Evolutionary conservation across 192 early-diverging fungal genomes (phyloP).

Genomic region (Coemansia sp.): DNA sequence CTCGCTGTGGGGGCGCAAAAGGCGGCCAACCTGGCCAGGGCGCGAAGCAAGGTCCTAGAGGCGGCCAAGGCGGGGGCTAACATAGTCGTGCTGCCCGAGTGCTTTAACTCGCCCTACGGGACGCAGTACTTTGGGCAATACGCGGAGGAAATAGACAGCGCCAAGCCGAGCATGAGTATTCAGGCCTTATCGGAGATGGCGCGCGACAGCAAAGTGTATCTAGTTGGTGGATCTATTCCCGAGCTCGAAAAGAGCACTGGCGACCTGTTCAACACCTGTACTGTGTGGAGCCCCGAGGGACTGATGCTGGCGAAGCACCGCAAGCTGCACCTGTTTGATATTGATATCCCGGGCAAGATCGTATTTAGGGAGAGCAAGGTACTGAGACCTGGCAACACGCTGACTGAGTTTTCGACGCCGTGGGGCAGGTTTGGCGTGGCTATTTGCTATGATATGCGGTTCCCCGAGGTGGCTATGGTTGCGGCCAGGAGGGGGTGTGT

Average conservation of each 20-base stretch:
- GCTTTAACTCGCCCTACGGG: slow-evolving; percentile 98
- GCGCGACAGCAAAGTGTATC: slow-evolving; percentile 78
- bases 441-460: slow-evolving; percentile 97
- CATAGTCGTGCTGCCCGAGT: slow-evolving; percentile 95
- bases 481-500: slow-evolving; percentile 82
- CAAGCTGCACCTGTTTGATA: slow-evolving; percentile 95
- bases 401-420: slow-evolving; percentile 78
- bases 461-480: slow-evolving; percentile 95
- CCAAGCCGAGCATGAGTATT: slow-evolving; percentile 60
- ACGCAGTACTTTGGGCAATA: slow-evolving; percentile 87
- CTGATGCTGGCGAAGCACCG: slow-evolving; percentile 64
- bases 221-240: slow-evolving; percentile 92
- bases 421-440: slow-evolving; percentile 88
- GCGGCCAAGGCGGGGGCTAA: slow-evolving; percentile 80
- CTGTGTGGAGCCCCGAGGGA: slow-evolving; percentile 70
- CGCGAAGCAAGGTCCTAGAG: slow-evolving; percentile 76
- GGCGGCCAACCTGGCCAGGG: slow-evolving; percentile 70
- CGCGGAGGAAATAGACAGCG: slow-evolving; percentile 73
- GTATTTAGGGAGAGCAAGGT: slow-evolving; percentile 88
- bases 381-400: slow-evolving; percentile 66
- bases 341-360: slow-evolving; percentile 91
- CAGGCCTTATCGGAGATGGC: slow-evolving; percentile 78
- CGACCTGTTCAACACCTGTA: slow-evolving; percentile 81
- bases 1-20: slow-evolving; percentile 76
- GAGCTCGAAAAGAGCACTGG: slow-evolving; percentile 59